phyloP scores from a whole-genome alignment of 495 filamentous ascomycete genomes.

The Hyaloscypha finlandica region DNA sequence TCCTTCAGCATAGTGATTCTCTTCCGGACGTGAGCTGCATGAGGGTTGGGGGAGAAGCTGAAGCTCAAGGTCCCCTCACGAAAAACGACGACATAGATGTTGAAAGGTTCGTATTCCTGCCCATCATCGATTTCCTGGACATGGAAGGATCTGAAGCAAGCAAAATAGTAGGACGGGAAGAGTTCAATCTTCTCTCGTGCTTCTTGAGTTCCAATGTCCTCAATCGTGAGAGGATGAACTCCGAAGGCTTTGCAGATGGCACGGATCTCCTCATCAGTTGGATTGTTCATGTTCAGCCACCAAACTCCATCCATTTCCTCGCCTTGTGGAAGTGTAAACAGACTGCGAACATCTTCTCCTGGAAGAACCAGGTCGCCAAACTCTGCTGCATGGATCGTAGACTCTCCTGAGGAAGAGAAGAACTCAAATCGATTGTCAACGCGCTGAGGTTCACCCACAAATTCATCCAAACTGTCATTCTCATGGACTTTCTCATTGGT shows the following conservation, averaged over 20 bases:
- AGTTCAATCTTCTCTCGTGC: constrained; percentile 97
- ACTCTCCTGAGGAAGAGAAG: constrained; percentile 91
- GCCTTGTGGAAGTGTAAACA: constrained; percentile 73
- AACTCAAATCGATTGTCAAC: constrained; percentile 79
- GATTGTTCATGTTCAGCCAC: constrained; percentile 94
- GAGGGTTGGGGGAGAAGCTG: constrained; percentile 80
- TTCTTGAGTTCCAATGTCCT: constrained; percentile 93
- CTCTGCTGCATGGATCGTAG: constrained; percentile 85
- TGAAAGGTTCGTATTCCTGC: constrained; percentile 79
- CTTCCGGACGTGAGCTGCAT: constrained; percentile 85
- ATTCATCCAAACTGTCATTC: constrained; percentile 24
- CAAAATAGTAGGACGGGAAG: constrained; percentile 96
- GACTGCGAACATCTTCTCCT: constrained; percentile 82
- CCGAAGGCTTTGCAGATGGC: constrained; percentile 90
- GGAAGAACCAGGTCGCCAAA: constrained; percentile 85
- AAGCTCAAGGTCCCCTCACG: constrained; percentile 93
- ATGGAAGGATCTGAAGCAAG: constrained; percentile 92
- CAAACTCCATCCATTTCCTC: constrained; percentile 72
- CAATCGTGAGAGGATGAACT: constrained; percentile 88
- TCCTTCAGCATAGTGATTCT: constrained; percentile 91
- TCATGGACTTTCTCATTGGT: constrained; percentile 39
- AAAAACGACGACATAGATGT: constrained; percentile 96
- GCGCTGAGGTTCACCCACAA: constrained; percentile 31
- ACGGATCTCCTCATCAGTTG: constrained; percentile 84
- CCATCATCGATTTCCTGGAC: constrained; percentile 64